Conservation (phyloP, 352 stramenopile genomes). For the Pilasporangium apinafurcum region DNA sequence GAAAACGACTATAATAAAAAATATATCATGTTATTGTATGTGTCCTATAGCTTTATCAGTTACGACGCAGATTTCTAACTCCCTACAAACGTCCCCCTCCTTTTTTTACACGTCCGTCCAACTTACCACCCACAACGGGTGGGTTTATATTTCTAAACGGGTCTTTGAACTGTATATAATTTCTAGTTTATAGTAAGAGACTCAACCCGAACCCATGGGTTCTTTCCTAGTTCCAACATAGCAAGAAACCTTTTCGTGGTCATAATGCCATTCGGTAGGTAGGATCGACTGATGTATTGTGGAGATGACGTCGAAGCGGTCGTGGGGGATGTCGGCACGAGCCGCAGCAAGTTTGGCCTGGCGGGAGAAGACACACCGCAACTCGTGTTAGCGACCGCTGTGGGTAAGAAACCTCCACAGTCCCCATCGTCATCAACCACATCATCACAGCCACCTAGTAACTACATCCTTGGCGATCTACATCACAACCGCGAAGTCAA, state of each 20-base stretch:
- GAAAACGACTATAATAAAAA: too few species aligned
- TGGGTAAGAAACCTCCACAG: constrained; percentile 23
- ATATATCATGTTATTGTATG: too few species aligned
- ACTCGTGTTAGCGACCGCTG: constrained; percentile 74
- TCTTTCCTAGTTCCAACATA: too few species aligned
- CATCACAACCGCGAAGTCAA: constrained; percentile 49
- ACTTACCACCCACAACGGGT: too few species aligned
- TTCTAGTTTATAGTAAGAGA: too few species aligned
- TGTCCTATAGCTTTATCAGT: too few species aligned
- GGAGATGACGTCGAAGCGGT: constrained; percentile 95
- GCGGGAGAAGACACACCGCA: constrained; percentile 93
- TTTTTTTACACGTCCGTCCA: too few species aligned
- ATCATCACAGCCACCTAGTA: constrained; percentile 2
- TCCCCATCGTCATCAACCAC: constrained; percentile 4
- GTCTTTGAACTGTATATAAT: not conserved
- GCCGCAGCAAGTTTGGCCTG: constrained; percentile 92
- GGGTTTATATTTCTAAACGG: not conserved
- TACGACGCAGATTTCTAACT: too few species aligned
- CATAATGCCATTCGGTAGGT: constrained; percentile 1
- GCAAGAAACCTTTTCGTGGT: too few species aligned
- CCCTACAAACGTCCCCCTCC: too few species aligned
- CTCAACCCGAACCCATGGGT: too few species aligned
- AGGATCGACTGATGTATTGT: constrained; percentile 88
- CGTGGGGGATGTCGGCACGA: constrained; percentile 91
- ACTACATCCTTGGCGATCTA: constrained; percentile 49